phyloP scores from a whole-genome alignment of 139 green algal genomes.

The Marvania coccoides region DNA sequence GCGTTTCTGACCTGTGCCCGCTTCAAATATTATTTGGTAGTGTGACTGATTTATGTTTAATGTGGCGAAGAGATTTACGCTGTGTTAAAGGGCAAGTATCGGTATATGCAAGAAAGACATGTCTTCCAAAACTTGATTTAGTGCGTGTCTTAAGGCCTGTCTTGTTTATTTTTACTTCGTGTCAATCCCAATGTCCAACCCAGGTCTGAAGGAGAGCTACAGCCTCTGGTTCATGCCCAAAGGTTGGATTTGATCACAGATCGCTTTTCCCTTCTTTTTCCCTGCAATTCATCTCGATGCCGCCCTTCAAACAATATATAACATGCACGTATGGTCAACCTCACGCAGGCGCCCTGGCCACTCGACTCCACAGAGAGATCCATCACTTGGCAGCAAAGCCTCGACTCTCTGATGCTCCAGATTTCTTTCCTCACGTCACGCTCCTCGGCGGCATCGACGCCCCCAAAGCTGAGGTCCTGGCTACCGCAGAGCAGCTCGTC shows the following conservation, averaged over 20 bases:
- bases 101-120: too few relatives aligned
- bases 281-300: too few relatives aligned
- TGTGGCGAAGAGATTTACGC: too few relatives aligned
- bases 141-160: too few relatives aligned
- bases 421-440: conserved; percentile 32
- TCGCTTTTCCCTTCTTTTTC: background rate
- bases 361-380: conserved; percentile 3
- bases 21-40: too few relatives aligned
- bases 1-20: too few relatives aligned
- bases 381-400: background rate
- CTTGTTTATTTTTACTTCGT: too few relatives aligned
- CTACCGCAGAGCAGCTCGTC: conserved; percentile 1
- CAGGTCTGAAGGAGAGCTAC: background rate
- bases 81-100: too few relatives aligned
- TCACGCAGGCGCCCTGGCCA: background rate
- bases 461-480: conserved; percentile 9
- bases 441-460: conserved; percentile 27
- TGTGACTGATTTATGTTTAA: too few relatives aligned
- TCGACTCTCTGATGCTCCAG: background rate
- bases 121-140: too few relatives aligned
- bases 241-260: background rate
- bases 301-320: background rate
- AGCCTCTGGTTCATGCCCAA: conserved; percentile 12
- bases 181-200: too few relatives aligned
- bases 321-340: background rate